Percentiles rank a stretch among this genome's conserved stretches.
Conservation (phyloP, 2,329 filamentous ascomycete genomes). For the Aspergillus sp. region DNA sequence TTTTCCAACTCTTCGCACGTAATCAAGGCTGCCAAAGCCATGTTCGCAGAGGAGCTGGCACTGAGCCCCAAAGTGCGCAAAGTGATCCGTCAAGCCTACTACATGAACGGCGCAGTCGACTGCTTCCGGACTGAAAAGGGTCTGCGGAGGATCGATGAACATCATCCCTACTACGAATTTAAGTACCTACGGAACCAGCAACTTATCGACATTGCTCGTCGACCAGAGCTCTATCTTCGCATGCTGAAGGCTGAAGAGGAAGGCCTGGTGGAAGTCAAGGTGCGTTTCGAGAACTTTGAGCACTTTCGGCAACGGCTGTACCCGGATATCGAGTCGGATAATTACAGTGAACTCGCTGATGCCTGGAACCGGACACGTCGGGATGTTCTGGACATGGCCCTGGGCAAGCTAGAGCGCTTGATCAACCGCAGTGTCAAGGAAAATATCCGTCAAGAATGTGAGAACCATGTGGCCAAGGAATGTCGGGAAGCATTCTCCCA, state of each 20-base stretch:
- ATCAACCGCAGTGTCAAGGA: conserved; percentile 93
- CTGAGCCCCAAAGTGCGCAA: conserved; percentile 85
- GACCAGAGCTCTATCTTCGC: conserved; percentile 85
- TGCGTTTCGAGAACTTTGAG: conserved; percentile 68
- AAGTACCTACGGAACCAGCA: conserved; percentile 92
- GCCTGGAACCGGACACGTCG: conserved; percentile 87
- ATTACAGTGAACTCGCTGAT: conserved; percentile 89
- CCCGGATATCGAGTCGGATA: conserved; percentile 83
- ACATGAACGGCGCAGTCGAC: conserved; percentile 75
- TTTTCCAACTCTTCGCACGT: conserved; percentile 72
- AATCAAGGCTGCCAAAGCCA: conserved; percentile 69
- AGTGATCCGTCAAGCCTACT: conserved; percentile 75
- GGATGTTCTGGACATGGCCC: conserved; percentile 74
- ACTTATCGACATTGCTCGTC: conserved; percentile 69
- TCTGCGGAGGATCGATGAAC: conserved; percentile 83
- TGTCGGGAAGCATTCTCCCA: conserved; percentile 85
- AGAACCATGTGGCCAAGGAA: conserved; percentile 80
- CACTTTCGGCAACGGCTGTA: conserved; percentile 72
- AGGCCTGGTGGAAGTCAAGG: conserved; percentile 77
- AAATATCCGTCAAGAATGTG: conserved; percentile 84
- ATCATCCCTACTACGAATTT: conserved; percentile 95
- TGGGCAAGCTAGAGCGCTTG: conserved; percentile 72
- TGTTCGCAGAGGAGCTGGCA: conserved; percentile 86
- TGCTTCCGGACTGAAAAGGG: conserved; percentile 92
- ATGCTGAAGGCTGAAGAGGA: conserved; percentile 98